Base-by-base conservation (phyloP, 2,329 filamentous ascomycete species). In the Talaromyces sp. region DNA sequence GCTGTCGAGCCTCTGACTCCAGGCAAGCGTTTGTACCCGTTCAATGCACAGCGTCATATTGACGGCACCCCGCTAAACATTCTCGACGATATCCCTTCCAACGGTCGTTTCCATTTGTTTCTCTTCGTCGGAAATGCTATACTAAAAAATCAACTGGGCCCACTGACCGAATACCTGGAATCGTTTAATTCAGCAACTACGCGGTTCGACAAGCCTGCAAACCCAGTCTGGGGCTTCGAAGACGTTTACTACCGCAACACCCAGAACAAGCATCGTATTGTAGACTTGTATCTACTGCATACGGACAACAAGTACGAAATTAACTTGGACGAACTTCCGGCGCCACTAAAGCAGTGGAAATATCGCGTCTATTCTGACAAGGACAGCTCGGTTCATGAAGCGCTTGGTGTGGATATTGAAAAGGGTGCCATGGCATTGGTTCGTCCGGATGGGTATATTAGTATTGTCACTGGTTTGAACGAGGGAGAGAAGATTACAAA, bases 41-140 rank as follows among this genome's bases (percentile, higher is more conserved):
- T 58, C 25, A 28, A 49, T 30, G 9, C 44, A 17, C 42, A 49
- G 17, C 56, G 39, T 4, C 56, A 58, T 49, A 36, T 58, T 2
- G 56, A 58, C 17, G 56, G 56, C n/a, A 58, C 42, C 3, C 36
- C 28, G 22, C 25, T 58, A 8, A 51, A 58, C 25, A 44, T 58
- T 17, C 56, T 58, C 11, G 39, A 58, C n/a, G 56, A 27, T 44
- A 28, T 58, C 5, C 56, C 56, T 8, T 58, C 56, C 17, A 58
- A 58, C 15, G 56, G 39, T 17, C 56, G 56, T 3, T 58, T 58
- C 27, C 56, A 58, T 28, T 22, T 58, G n/a, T 51, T 58, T 30
- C 10, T 58, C 3, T 58, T 58, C 22, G 56, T 33, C 15, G 56
- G 56, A 15, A 25, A 49, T n/a, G 19, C 44, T 9, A 25, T 58